These are phyloP conservation scores for Trichoderma citrinoviride DNA, from an alignment of 2,329 filamentous ascomycete species.

Conservation along the genomic window DNA sequence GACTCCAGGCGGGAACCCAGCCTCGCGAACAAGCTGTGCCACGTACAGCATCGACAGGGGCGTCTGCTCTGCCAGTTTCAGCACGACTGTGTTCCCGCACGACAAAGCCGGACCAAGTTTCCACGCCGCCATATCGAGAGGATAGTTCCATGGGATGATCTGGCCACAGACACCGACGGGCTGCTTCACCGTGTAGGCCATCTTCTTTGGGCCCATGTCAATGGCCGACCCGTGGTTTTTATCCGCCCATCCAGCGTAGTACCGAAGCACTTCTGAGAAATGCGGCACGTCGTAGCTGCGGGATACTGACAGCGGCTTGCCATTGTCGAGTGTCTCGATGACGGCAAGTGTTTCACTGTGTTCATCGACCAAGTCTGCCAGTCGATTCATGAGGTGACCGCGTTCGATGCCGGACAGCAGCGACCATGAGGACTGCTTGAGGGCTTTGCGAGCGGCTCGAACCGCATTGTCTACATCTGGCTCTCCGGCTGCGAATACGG, in stretches of 20 bases:
- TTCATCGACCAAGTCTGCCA: slow-evolving; percentile 66
- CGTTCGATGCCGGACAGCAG: slow-evolving; percentile 65
- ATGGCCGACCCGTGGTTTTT: slow-evolving; percentile 79
- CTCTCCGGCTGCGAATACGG: slow-evolving; percentile 65
- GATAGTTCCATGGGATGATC: slow-evolving; percentile 83
- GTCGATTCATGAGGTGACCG: slow-evolving; percentile 64
- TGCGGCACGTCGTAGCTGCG: slow-evolving; percentile 60
- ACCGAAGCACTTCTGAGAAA: slow-evolving; percentile 54
- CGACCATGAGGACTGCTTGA: slow-evolving; percentile 66
- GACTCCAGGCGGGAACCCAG: slow-evolving; percentile 71
- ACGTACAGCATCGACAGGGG: slow-evolving; percentile 60
- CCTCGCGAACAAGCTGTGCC: slow-evolving; percentile 62
- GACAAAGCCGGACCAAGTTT: slow-evolving; percentile 56
- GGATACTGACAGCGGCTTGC: slow-evolving; percentile 68
- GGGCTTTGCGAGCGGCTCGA: slow-evolving; percentile 64
- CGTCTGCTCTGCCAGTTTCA: slow-evolving; percentile 61
- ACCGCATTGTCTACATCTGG: slow-evolving; percentile 71
- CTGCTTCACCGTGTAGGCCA: slow-evolving; percentile 74
- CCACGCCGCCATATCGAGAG: slow-evolving; percentile 65
- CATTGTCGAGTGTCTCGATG: slow-evolving; percentile 76
- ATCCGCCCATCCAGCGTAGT: slow-evolving; percentile 78
- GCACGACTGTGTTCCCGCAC: slow-evolving; percentile 56
- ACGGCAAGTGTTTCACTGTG: slow-evolving; percentile 52
- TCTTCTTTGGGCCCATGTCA: slow-evolving; percentile 64
- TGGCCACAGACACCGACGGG: slow-evolving; percentile 73